phyloP scores from a whole-genome alignment of 2,329 filamentous ascomycete genomes.

The Fusarium gaditjirri region DNA sequence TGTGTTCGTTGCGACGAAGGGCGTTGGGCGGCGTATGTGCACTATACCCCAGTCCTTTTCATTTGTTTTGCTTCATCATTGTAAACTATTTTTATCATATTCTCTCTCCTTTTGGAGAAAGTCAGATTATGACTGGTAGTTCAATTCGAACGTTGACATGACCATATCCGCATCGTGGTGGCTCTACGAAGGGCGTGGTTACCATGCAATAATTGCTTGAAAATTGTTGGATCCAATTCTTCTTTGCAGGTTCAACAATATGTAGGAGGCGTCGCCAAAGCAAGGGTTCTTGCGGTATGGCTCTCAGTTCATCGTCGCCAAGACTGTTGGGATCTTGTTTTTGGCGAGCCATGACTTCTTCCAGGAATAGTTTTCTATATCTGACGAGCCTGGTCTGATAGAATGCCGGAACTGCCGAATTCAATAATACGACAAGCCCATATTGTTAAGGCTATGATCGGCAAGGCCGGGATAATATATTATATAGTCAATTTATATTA shows the following conservation, averaged over 20 bases:
- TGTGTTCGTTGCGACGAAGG: conserved; percentile 1
- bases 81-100: not conserved
- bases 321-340: not conserved
- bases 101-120: not conserved
- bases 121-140: not conserved
- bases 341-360: not conserved
- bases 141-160: not conserved
- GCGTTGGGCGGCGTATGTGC: conserved; percentile 31
- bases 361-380: not conserved
- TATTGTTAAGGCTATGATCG: too few species aligned
- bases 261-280: not conserved
- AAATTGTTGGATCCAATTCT: not conserved
- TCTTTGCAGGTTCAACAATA: not conserved
- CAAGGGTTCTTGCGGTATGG: not conserved
- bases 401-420: conserved; percentile 5
- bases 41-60: conserved; percentile 31
- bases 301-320: not conserved
- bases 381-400: not conserved
- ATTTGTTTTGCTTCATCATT: conserved; percentile 10
- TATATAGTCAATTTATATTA: too few species aligned
- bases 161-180: not conserved
- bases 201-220: not conserved
- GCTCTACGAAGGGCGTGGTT: not conserved
- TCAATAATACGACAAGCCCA: not conserved
- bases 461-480: too few species aligned